Evolutionary conservation across 331 rosid genomes (phyloP).

Genomic region (Stylosanthes scabra): DNA sequence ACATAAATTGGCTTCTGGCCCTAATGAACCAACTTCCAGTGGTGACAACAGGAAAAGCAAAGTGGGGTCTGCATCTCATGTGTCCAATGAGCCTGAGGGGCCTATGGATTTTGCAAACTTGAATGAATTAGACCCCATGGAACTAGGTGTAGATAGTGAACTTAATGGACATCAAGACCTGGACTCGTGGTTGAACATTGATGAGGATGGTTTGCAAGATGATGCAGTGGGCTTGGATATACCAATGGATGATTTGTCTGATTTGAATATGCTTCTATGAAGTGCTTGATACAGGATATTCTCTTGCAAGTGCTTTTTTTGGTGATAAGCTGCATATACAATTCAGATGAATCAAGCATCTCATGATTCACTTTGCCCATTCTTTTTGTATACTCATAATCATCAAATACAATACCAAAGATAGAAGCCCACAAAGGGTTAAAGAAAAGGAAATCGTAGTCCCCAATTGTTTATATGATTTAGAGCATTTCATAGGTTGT

Average conservation of each 20-base stretch:
- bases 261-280: conserved; percentile 57
- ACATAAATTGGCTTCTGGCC: conserved; percentile 49
- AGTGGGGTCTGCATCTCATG: conserved; percentile 43
- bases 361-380: conserved; percentile 65
- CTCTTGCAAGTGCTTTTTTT: conserved; percentile 54
- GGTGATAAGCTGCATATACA: conserved; percentile 61
- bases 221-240: conserved; percentile 71
- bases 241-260: conserved; percentile 95
- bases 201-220: conserved; percentile 73
- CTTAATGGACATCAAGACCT: conserved; percentile 71
- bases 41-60: conserved; percentile 47
- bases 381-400: conserved; percentile 65
- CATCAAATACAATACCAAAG: conserved; percentile 51
- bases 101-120: conserved; percentile 53
- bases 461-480: conserved; percentile 57
- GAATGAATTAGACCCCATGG: conserved; percentile 70
- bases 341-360: conserved; percentile 47
- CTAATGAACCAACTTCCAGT: conserved; percentile 45
- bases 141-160: conserved; percentile 64
- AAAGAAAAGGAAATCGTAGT: conserved; percentile 44
- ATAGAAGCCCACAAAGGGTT: conserved; percentile 43
- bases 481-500: conserved; percentile 44
- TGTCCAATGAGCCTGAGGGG: conserved; percentile 51
- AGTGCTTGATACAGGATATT: conserved; percentile 43
- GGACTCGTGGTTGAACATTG: conserved; percentile 73